Conservation (phyloP, 495 filamentous ascomycete species). For the Neurospora sp. region DNA sequence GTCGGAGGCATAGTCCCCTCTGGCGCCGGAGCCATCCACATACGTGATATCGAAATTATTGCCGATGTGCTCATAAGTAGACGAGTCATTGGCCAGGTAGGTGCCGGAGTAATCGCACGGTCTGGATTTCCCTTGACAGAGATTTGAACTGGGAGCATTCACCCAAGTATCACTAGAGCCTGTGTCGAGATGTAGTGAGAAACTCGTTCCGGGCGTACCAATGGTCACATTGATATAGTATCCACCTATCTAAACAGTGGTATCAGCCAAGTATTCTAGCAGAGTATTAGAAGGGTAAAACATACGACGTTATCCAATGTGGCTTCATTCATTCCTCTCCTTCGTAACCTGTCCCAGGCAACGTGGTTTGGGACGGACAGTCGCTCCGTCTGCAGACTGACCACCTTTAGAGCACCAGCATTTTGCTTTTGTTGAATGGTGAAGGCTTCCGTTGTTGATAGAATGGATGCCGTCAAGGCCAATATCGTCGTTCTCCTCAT, state of each 20-base stretch:
- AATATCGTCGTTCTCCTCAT: constrained; percentile 15
- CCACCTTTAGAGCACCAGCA: constrained; percentile 28
- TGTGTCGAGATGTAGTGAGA: constrained; percentile 69
- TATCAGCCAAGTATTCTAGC: not conserved
- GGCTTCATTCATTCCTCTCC: constrained; percentile 31
- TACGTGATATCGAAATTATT: constrained; percentile 87
- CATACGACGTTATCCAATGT: constrained; percentile 41
- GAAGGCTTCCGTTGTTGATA: constrained; percentile 8
- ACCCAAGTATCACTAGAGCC: constrained; percentile 89
- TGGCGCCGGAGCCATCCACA: constrained; percentile 72
- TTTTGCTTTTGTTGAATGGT: constrained; percentile 10
- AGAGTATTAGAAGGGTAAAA: not conserved
- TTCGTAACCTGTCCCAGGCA: constrained; percentile 34
- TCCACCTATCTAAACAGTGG: constrained; percentile 40
- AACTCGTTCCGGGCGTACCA: constrained; percentile 55
- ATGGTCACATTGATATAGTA: constrained; percentile 66
- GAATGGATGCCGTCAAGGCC: constrained; percentile 14
- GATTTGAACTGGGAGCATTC: constrained; percentile 53
- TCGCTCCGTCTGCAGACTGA: constrained; percentile 40
- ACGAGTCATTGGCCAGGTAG: constrained; percentile 64
- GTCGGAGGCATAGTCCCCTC: constrained; percentile 79
- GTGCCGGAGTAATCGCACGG: constrained; percentile 53
- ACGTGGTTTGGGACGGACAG: constrained; percentile 29
- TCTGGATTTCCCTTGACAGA: constrained; percentile 39
- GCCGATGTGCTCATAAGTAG: constrained; percentile 68